A percentile compares a stretch with the other conserved stretches of the same genome.
Conservation (phyloP, 2,329 filamentous ascomycete species). For the Ophiostoma australiae region DNA sequence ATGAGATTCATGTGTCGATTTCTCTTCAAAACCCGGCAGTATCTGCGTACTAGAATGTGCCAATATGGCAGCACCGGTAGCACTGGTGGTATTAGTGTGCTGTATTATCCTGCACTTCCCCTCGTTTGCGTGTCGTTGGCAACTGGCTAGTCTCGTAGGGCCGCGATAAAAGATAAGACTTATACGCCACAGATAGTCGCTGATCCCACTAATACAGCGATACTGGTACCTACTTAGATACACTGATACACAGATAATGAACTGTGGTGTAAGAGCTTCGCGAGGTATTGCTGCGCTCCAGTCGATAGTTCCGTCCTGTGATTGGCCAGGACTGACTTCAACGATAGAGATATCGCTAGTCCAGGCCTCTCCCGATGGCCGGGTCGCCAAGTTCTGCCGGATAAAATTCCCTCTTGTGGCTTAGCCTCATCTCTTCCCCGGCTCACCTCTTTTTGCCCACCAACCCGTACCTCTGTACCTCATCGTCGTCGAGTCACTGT, state of each 20-base stretch:
- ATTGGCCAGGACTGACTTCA: neutral
- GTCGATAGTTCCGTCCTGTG: neutral
- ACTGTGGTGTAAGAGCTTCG: constrained; percentile 10
- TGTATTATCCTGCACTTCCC: neutral
- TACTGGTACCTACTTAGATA: neutral
- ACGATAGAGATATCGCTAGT: constrained; percentile 9
- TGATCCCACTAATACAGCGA: neutral
- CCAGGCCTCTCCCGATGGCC: constrained; percentile 13
- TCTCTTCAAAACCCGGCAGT: neutral
- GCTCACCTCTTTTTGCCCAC: neutral
- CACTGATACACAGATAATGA: neutral
- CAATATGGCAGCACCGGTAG: too few relatives aligned
- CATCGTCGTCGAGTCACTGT: neutral
- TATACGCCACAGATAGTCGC: constrained; percentile 5
- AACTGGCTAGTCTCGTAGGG: constrained; percentile 1
- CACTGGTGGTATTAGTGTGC: neutral
- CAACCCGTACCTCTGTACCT: constrained; percentile 4
- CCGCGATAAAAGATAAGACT: constrained; percentile 15
- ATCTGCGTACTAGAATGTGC: neutral
- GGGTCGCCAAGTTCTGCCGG: constrained; percentile 9
- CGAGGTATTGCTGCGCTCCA: neutral
- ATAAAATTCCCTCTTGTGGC: neutral
- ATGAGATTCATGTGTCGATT: neutral
- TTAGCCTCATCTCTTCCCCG: constrained; percentile 7
- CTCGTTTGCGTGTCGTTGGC: neutral